phyloP scores from a whole-genome alignment of 148 eudicot genomes.

The Heliosperma pusillum region DNA sequence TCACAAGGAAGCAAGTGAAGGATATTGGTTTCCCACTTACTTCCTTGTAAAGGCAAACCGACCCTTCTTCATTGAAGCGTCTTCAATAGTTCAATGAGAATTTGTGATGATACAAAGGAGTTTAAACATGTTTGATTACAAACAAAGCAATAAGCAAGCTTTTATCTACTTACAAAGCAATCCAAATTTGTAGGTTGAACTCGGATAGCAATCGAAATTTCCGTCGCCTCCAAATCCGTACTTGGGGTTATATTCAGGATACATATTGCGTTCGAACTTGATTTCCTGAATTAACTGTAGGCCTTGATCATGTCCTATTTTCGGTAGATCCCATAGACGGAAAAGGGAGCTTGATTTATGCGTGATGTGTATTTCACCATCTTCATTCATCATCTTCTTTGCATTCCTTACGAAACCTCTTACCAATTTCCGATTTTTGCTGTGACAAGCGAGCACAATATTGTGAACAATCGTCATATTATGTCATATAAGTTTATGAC shows the following conservation, averaged over 20 bases:
- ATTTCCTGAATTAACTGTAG: slow-evolving; percentile 15
- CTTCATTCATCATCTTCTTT: slow-evolving; percentile 17
- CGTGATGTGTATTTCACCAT: slow-evolving; percentile 27
- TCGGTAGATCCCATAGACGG: slow-evolving; percentile 20
- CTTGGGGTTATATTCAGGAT: slow-evolving; percentile 25
- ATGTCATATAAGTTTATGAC: no score
- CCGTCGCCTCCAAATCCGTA: slow-evolving; percentile 26
- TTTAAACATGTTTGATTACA: no score
- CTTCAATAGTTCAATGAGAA: no score
- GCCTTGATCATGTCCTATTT: slow-evolving; percentile 9
- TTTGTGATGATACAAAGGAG: no score
- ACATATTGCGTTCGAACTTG: neutral
- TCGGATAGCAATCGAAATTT: slow-evolving; percentile 25
- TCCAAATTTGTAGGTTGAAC: slow-evolving; percentile 27
- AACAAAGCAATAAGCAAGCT: no score
- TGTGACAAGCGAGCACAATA: neutral
- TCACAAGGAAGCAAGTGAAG: no score
- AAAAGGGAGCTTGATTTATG: slow-evolving; percentile 19
- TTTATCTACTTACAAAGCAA: neutral
- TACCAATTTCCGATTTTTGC: slow-evolving; percentile 19
- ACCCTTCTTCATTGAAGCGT: no score
- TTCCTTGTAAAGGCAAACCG: no score
- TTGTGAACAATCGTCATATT: no score
- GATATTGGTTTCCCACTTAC: no score
- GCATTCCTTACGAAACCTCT: slow-evolving; percentile 22